Evolutionary conservation across 768 basidiomycete genomes (phyloP).

Genomic region (Gloeostereum incarnatum): DNA sequence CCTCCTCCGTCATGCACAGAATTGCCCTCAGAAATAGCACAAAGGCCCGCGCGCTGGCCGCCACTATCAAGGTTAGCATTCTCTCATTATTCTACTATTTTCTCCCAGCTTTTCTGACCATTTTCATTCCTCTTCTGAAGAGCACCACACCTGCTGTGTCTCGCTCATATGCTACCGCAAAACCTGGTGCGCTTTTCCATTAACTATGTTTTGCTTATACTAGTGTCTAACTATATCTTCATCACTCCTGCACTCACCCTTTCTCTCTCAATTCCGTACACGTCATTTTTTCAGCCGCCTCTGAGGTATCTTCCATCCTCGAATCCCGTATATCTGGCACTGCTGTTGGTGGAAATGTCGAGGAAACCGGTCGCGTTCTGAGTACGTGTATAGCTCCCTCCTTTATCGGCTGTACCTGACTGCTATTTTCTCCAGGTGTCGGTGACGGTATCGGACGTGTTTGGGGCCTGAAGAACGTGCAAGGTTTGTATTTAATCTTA

Average conservation of each 20-base stretch:
- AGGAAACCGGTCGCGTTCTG: conserved; percentile 98
- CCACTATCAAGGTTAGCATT: conserved; percentile 47
- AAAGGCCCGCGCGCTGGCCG: conserved; percentile 68
- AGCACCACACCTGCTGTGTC: conserved; percentile 42
- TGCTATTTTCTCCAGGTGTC: conserved; percentile 51
- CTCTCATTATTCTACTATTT: conserved; percentile 13
- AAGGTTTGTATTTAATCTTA: conserved; percentile 49
- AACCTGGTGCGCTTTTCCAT: conserved; percentile 65
- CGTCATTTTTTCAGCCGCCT: conserved; percentile 71
- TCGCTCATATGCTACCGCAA: conserved; percentile 95
- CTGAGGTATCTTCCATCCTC: conserved; percentile 98
- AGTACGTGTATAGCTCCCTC: conserved; percentile 45
- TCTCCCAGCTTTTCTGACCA: conserved; percentile 10
- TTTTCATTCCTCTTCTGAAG: conserved; percentile 20
- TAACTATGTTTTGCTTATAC: conserved; percentile 10
- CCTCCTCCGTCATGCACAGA: conserved; percentile 68
- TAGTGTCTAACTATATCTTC: conserved; percentile 4
- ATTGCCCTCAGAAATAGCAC: conserved; percentile 79
- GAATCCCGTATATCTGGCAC: conserved; percentile 97
- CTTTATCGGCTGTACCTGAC: neutral
- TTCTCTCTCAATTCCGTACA: conserved; percentile 17
- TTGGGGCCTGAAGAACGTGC: conserved; percentile 98
- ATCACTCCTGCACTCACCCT: conserved; percentile 10
- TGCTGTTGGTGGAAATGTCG: conserved; percentile 85
- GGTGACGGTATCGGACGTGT: conserved; percentile 99